A percentile compares a stretch with the other conserved stretches of the same genome.
Conservation (phyloP, 2,329 filamentous ascomycete genomes). For the Nemania sp. region DNA sequence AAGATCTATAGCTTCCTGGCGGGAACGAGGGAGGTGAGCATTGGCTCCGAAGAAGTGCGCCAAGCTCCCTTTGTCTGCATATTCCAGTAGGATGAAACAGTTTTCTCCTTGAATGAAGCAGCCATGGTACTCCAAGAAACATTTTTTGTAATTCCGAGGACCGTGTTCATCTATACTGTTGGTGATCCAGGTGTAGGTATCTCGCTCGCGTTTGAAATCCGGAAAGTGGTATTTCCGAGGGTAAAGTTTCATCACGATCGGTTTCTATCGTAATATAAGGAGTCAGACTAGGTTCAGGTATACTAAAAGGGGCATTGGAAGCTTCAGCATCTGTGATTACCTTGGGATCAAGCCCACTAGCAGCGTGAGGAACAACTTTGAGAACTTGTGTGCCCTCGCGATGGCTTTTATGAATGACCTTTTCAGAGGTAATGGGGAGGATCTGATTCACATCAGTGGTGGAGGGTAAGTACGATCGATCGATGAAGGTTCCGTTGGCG, state of each 20-base stretch:
- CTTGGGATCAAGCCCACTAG: neutral
- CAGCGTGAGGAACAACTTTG: constrained; percentile 1
- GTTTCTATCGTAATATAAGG: neutral
- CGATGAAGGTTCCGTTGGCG: neutral
- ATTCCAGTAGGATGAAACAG: constrained; percentile 8
- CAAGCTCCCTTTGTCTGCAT: constrained; percentile 6
- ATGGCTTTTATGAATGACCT: neutral
- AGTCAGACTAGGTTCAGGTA: neutral
- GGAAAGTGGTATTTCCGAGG: neutral
- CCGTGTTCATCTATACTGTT: neutral
- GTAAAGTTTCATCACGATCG: constrained; percentile 6
- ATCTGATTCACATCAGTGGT: neutral
- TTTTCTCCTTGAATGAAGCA: constrained; percentile 10
- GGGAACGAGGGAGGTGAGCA: neutral
- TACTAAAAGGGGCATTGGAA: neutral
- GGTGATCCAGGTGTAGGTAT: neutral
- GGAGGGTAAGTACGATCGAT: neutral
- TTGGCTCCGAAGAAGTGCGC: neutral
- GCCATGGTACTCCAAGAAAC: constrained; percentile 2
- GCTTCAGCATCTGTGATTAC: neutral
- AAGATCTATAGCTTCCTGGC: constrained; percentile 1
- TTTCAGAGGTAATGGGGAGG: neutral
- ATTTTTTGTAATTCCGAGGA: neutral
- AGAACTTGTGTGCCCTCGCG: neutral
- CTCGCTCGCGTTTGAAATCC: constrained; percentile 2